Evolutionary conservation across 2,329 filamentous ascomycete species (phyloP).

Genomic region (Pyrenophora seminiperda): DNA sequence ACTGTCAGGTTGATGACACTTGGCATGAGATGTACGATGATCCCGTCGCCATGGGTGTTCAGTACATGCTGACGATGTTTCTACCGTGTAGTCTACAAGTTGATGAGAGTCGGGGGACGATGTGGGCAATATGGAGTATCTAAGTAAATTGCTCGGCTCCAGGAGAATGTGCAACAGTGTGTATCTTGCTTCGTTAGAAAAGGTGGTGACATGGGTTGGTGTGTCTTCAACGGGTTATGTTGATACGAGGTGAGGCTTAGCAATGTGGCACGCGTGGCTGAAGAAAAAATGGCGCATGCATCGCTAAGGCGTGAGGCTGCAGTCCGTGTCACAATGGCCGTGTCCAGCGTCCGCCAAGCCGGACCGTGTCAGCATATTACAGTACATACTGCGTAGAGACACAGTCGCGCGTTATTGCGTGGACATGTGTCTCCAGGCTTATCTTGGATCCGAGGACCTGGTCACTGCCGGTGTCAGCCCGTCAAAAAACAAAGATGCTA

Average conservation of each 20-base stretch:
- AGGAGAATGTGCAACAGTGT: not conserved
- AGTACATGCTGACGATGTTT: not conserved
- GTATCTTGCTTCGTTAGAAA: not conserved
- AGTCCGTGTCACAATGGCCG: constrained; percentile 4
- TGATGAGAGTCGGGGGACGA: not conserved
- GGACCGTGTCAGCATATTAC: not conserved
- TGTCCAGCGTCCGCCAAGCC: constrained; percentile 1
- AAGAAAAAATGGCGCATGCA: constrained; percentile 23
- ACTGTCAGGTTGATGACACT: constrained; percentile 26
- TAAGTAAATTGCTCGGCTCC: not conserved
- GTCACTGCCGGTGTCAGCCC: not conserved
- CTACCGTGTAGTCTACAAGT: not conserved
- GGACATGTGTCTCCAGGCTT: not conserved
- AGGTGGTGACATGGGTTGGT: constrained; percentile 10
- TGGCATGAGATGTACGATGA: constrained; percentile 29
- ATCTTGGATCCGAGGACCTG: too few species aligned
- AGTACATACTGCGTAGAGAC: not conserved
- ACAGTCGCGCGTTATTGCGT: not conserved
- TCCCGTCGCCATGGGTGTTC: constrained; percentile 14
- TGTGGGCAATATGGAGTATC: not conserved
- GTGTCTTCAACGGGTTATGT: constrained; percentile 11
- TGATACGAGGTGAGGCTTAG: constrained; percentile 20
- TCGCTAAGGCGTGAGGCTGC: constrained; percentile 3
- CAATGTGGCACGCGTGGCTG: constrained; percentile 25
- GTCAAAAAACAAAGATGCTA: too few species aligned